A percentile compares a stretch with the other conserved stretches of the same genome.
Evolutionary conservation across 257 asterid species (phyloP).

Genomic region (Euphrasia confusa): DNA sequence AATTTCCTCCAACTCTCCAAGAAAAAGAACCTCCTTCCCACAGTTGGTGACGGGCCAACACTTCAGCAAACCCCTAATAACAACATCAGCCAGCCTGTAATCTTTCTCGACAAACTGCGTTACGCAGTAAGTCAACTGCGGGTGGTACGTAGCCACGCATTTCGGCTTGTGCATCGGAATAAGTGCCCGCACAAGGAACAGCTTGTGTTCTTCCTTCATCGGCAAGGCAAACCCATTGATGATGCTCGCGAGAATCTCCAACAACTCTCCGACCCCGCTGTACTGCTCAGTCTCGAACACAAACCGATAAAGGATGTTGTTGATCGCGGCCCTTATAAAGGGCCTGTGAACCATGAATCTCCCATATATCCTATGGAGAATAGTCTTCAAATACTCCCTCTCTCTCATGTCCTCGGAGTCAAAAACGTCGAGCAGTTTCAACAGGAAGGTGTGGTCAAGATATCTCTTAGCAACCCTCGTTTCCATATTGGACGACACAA

Average conservation of each 20-base stretch:
- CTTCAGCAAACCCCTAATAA: constrained; percentile 69
- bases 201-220: constrained; percentile 94
- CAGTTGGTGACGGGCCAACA: constrained; percentile 89
- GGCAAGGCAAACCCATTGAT: constrained; percentile 86
- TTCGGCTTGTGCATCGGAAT: constrained; percentile 87
- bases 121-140: constrained; percentile 70
- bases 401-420: constrained; percentile 87
- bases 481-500: constrained; percentile 62
- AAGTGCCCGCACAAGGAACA: constrained; percentile 78
- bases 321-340: constrained; percentile 67
- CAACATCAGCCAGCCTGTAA: constrained; percentile 71
- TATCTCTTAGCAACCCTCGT: constrained; percentile 68
- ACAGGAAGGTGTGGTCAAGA: constrained; percentile 72
- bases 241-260: constrained; percentile 84
- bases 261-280: constrained; percentile 64
- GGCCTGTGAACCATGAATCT: constrained; percentile 93
- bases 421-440: constrained; percentile 61
- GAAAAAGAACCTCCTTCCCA: constrained; percentile 84
- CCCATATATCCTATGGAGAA: constrained; percentile 81
- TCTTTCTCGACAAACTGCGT: constrained; percentile 83
- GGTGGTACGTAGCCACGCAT: constrained; percentile 59
- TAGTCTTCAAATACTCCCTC: constrained; percentile 87
- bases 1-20: constrained; percentile 85
- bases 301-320: constrained; percentile 63
- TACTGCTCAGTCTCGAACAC: constrained; percentile 83